These are phyloP conservation scores for Pyrrhoderma lamaoense DNA, from an alignment of 1,284 basidiomycete species.

Conservation along the genomic window DNA sequence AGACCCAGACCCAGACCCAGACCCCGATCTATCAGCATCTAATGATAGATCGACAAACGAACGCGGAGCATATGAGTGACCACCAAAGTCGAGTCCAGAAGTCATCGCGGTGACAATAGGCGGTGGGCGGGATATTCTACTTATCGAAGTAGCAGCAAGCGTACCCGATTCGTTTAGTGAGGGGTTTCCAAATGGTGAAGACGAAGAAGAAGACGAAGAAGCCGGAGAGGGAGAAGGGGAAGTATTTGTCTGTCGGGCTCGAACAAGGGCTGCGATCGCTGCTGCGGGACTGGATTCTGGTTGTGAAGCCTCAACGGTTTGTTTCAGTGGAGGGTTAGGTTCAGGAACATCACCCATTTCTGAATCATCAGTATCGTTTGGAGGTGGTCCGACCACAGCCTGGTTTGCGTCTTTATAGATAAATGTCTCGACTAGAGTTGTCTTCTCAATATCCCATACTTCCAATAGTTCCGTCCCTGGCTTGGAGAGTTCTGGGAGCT, in stretches of 20 bases:
- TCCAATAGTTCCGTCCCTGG: constrained; percentile 32
- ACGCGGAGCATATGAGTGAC: constrained; percentile 46
- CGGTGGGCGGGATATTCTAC: constrained; percentile 32
- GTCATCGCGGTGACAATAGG: constrained; percentile 59
- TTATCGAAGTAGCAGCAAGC: neutral
- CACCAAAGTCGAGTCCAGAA: constrained; percentile 67
- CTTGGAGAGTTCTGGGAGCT: constrained; percentile 7
- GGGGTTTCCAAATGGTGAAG: neutral
- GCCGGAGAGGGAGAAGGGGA: neutral
- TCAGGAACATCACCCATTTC: no score
- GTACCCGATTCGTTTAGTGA: no score
- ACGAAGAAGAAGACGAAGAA: neutral
- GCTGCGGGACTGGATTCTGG: constrained; percentile 54
- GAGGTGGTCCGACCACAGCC: neutral
- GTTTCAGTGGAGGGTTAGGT: constrained; percentile 32
- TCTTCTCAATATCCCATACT: constrained; percentile 32
- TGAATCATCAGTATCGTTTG: constrained; percentile 19
- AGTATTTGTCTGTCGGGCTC: constrained; percentile 31
- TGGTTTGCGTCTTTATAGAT: constrained; percentile 57
- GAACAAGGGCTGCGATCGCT: constrained; percentile 53
- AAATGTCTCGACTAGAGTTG: constrained; percentile 69
- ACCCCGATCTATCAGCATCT: constrained; percentile 23
- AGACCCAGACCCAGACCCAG: constrained; percentile 21
- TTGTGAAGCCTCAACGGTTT: neutral
- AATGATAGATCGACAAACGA: constrained; percentile 44